These are phyloP conservation scores for Candida silvicultrix DNA, from an alignment of 805 yeast species.

Conservation along the genomic window DNA sequence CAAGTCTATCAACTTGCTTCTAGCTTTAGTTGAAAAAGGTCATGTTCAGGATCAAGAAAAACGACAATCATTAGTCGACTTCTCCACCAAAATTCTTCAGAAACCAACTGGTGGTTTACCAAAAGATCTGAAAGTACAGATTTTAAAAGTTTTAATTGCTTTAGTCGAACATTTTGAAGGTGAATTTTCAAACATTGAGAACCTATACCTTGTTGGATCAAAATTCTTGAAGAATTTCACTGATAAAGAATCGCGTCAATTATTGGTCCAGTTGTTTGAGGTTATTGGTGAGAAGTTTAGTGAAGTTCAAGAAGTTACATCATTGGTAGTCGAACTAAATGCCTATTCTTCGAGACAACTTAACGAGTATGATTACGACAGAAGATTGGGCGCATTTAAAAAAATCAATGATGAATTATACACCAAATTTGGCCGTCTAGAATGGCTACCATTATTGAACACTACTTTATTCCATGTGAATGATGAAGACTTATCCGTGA, in stretches of 20 bases:
- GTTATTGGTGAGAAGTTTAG: conserved; percentile 50
- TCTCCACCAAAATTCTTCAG: conserved; percentile 56
- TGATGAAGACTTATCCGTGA: conserved; percentile 74
- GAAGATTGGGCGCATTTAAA: conserved; percentile 62
- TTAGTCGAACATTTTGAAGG: conserved; percentile 50
- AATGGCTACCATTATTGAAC: conserved; percentile 79
- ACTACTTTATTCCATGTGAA: conserved; percentile 64
- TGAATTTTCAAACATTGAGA: conserved; percentile 40
- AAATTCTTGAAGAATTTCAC: conserved; percentile 51
- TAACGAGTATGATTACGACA: conserved; percentile 75
- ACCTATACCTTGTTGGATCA: conserved; percentile 44
- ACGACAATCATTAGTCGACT: conserved; percentile 43
- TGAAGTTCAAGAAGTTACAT: conserved; percentile 39
- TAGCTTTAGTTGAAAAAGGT: conserved; percentile 48
- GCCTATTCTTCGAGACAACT: conserved; percentile 56
- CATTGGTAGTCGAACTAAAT: conserved; percentile 59
- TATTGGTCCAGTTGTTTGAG: conserved; percentile 52
- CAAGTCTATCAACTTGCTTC: conserved; percentile 44
- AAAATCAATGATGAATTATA: conserved; percentile 52
- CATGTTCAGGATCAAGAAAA: conserved; percentile 51
- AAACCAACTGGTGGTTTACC: conserved; percentile 49
- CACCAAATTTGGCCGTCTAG: conserved; percentile 35
- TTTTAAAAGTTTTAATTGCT: conserved; percentile 50
- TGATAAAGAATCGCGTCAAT: conserved; percentile 56
- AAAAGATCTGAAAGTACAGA: conserved; percentile 44